phyloP scores from a whole-genome alignment of 2,329 filamentous ascomycete genomes.

The Rhexocercosporidium sp. region DNA sequence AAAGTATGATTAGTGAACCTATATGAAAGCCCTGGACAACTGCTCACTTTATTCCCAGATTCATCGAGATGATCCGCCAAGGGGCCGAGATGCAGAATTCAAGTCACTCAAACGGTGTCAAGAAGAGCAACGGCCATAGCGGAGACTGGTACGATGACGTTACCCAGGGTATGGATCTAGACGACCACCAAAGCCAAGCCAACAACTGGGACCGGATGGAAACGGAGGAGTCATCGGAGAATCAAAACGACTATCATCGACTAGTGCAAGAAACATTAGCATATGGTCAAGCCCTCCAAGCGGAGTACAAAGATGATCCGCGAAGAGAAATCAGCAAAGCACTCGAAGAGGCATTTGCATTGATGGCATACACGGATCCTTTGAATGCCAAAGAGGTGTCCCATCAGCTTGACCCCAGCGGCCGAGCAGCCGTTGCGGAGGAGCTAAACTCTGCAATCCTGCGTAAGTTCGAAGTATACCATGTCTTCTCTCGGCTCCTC shows the following conservation, averaged over 20 bases:
- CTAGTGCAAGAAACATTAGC: constrained; percentile 73
- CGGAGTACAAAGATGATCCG: constrained; percentile 76
- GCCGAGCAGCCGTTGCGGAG: constrained; percentile 81
- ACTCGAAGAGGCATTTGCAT: constrained; percentile 83
- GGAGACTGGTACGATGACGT: constrained; percentile 46
- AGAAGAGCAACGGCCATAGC: constrained; percentile 47
- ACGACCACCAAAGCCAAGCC: constrained; percentile 53
- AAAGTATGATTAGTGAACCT: constrained; percentile 50
- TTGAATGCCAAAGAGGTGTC: constrained; percentile 75
- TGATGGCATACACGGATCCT: constrained; percentile 87
- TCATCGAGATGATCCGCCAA: constrained; percentile 89
- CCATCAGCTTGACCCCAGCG: constrained; percentile 76
- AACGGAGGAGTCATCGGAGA: constrained; percentile 47
- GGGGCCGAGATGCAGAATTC: constrained; percentile 66
- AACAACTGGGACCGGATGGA: constrained; percentile 57
- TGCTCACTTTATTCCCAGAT: constrained; percentile 45
- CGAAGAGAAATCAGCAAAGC: constrained; percentile 73
- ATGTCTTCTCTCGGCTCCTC: neutral
- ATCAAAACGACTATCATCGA: constrained; percentile 40
- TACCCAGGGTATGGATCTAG: constrained; percentile 56
- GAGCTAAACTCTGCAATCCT: constrained; percentile 93
- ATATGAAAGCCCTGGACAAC: neutral
- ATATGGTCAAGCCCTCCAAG: constrained; percentile 80
- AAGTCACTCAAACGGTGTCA: constrained; percentile 35
- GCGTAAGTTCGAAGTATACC: constrained; percentile 46